These are phyloP conservation scores for Phialophora macrospora DNA, from an alignment of 2,329 filamentous ascomycete genomes.

Conservation along the genomic window DNA sequence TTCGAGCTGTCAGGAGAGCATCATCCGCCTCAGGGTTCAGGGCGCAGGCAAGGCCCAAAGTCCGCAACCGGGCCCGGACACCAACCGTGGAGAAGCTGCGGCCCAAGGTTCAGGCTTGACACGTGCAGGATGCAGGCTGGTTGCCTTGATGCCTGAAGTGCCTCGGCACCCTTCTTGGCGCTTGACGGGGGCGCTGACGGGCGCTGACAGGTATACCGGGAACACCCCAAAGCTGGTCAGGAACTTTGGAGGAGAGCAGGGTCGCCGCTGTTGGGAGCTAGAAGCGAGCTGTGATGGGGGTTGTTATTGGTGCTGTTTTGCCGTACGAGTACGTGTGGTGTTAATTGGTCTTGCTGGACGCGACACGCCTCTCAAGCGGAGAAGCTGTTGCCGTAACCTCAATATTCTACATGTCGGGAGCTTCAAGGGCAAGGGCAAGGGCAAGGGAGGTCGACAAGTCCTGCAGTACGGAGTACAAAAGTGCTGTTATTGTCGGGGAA, in stretches of 20 bases:
- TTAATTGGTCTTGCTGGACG: too few relatives aligned
- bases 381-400: too few relatives aligned
- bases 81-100: slow-evolving; percentile 8
- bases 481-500: too few relatives aligned
- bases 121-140: slow-evolving; percentile 3
- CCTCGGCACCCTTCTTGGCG: background rate
- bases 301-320: background rate
- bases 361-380: too few relatives aligned
- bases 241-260: background rate
- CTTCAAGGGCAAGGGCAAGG: too few relatives aligned
- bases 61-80: background rate
- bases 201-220: background rate
- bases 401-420: too few relatives aligned
- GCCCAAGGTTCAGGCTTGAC: slow-evolving; percentile 3
- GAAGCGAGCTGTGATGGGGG: background rate
- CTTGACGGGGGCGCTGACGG: background rate
- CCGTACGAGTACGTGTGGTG: too few relatives aligned
- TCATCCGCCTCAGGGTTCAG: background rate
- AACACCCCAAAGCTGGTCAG: background rate
- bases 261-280: background rate
- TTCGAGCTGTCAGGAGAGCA: background rate
- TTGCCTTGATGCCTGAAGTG: slow-evolving; percentile 13
- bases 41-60: background rate
- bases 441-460: too few relatives aligned
- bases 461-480: too few relatives aligned